Conservation (phyloP, 2,329 filamentous ascomycete species). For the Aspergillus ustus region DNA sequence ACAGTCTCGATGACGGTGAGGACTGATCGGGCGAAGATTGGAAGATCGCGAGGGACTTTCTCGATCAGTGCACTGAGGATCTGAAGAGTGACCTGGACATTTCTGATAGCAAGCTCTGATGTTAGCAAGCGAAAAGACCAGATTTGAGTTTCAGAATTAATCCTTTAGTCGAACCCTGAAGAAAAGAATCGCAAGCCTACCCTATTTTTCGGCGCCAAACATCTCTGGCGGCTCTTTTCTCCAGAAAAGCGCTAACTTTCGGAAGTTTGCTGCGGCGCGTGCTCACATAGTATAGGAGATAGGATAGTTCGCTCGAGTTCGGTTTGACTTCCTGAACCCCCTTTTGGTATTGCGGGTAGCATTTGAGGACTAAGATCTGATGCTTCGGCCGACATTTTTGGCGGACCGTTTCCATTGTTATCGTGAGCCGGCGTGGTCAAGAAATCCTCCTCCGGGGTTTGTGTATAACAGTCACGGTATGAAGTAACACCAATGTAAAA, state of each 20-base stretch:
- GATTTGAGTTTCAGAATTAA: neutral
- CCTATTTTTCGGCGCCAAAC: conserved; percentile 87
- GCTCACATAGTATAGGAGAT: conserved; percentile 94
- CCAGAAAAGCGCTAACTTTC: conserved; percentile 92
- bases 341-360: conserved; percentile 92
- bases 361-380: conserved; percentile 93
- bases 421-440: neutral
- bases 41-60: conserved; percentile 86
- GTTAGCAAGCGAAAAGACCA: conserved; percentile 1
- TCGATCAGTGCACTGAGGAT: conserved; percentile 91
- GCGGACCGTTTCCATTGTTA: conserved; percentile 60
- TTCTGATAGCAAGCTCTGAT: conserved; percentile 56
- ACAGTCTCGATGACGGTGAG: conserved; percentile 83
- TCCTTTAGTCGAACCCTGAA: neutral
- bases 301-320: conserved; percentile 95
- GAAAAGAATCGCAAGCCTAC: conserved; percentile 54
- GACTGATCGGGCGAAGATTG: conserved; percentile 83
- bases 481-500: neutral
- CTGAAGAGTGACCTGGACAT: conserved; percentile 92
- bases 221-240: conserved; percentile 90
- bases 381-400: conserved; percentile 84
- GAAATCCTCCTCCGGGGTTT: conserved; percentile 3
- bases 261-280: conserved; percentile 93
- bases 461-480: neutral
- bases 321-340: conserved; percentile 91